phyloP scores from a whole-genome alignment of 805 yeast species.

The Wickerhamiella azymoides region DNA sequence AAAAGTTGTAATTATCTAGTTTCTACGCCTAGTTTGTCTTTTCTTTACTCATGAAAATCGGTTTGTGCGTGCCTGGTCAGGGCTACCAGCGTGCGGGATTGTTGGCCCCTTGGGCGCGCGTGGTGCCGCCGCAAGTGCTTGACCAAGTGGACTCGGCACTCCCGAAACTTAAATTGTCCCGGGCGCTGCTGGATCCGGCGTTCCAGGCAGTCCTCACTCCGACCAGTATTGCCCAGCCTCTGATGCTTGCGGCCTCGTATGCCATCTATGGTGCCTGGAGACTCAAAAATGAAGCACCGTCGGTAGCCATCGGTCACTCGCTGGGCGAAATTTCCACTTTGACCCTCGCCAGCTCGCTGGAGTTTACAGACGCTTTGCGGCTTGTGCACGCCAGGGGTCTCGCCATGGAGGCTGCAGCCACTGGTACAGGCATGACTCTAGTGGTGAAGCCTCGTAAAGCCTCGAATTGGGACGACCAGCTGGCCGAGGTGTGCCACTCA shows the following conservation, averaged over 20 bases:
- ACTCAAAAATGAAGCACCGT: neutral
- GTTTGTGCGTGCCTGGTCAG: constrained; percentile 25
- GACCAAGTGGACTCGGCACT: constrained; percentile 30
- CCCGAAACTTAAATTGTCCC: constrained; percentile 21
- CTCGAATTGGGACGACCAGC: constrained; percentile 10
- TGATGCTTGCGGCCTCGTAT: constrained; percentile 33
- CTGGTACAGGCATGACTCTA: constrained; percentile 16
- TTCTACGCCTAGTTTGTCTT: neutral
- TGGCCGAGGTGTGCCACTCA: constrained; percentile 6
- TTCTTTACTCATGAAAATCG: constrained; percentile 6
- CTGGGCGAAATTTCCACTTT: constrained; percentile 39
- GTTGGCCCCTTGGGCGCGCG: constrained; percentile 16
- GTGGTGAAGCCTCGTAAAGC: constrained; percentile 12
- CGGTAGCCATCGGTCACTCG: constrained; percentile 32
- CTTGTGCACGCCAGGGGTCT: constrained; percentile 34
- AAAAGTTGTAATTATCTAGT: constrained; percentile 20
- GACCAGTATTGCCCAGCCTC: constrained; percentile 42
- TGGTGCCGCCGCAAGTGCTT: constrained; percentile 19
- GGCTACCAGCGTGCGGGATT: constrained; percentile 26
- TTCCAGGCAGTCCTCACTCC: constrained; percentile 17
- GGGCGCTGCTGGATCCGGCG: constrained; percentile 12
- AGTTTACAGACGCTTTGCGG: constrained; percentile 27
- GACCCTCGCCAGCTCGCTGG: constrained; percentile 27
- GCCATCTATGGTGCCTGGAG: constrained; percentile 20
- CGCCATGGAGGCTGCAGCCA: constrained; percentile 32